A percentile compares a stretch with the other conserved stretches of the same genome.
Conservation (phyloP, 2,329 filamentous ascomycete genomes). For the Neophaeococcomyces aloes region DNA sequence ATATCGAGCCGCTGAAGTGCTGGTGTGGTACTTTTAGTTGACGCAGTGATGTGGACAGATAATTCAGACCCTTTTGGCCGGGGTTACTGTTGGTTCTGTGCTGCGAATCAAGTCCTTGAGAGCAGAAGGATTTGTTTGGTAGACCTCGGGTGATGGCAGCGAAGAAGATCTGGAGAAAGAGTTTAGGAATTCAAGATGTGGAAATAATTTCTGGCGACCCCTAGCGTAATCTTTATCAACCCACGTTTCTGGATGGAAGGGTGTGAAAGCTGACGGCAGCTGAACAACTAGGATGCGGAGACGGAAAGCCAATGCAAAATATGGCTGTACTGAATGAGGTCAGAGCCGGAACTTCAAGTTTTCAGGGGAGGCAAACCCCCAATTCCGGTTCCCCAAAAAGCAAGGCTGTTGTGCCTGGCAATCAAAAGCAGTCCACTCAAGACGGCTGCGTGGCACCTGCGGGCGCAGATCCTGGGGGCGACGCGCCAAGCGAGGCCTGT, state of each 20-base stretch:
- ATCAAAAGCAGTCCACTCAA: not conserved
- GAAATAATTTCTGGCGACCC: slow-evolving; percentile 6
- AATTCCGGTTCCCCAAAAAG: not conserved
- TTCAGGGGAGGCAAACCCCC: not conserved
- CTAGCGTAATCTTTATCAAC: slow-evolving; percentile 6
- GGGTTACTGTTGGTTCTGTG: not conserved
- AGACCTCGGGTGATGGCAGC: slow-evolving; percentile 4
- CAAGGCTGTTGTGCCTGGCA: slow-evolving; percentile 2
- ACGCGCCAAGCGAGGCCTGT: not conserved
- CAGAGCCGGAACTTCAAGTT: not conserved
- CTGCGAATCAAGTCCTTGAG: not conserved
- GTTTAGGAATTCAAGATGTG: not conserved
- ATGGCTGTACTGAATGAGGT: not conserved
- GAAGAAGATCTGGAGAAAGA: not conserved
- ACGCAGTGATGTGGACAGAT: slow-evolving; percentile 4
- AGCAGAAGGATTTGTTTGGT: not conserved
- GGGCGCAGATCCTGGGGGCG: not conserved
- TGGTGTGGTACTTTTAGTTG: slow-evolving; percentile 1
- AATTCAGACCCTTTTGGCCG: not conserved
- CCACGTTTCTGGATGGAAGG: not conserved
- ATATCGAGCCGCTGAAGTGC: not conserved
- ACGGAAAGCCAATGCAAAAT: not conserved
- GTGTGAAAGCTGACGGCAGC: slow-evolving; percentile 2
- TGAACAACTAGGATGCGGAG: not conserved
- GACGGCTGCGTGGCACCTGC: not conserved